Evolutionary conservation across 768 basidiomycete species (phyloP), one percentile per base, ranked within the genome.

Genomic region (Crassisporium funariophilum): DNA sequence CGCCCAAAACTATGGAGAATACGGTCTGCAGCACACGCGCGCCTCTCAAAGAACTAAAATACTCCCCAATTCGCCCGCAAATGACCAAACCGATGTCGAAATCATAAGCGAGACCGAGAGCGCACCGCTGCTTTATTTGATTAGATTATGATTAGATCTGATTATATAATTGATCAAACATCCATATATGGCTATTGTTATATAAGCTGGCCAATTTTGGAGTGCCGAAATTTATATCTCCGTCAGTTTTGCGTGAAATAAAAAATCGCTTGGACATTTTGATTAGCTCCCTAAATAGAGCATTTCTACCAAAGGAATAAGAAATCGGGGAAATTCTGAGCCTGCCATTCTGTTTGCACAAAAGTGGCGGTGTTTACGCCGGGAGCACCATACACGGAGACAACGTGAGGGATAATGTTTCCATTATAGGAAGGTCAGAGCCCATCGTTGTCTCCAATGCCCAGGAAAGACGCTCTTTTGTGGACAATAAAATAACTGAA

Each of bases 301-400:
- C 16, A 22, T 21, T 46, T 46, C 3, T 46, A 46, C 35, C 19
- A 46, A 34, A 37, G 34, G 16, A 20, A 46, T 46, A 46, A 46
- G 22, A 17, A 37, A 20, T 36, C 8, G 21, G 44, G 44, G 19
- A 20, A 38, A 46, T 35, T 20, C 25, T 46, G 34, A n/a, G n/a
- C n/a, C 11, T 13, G 15, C 35, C 16, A 37, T 46, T 46, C 37
- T 37, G 15, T 1, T 46, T 46, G 44, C 27, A 36, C 33, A 46
- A 46, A 46, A 46, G 34, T 46, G 23, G 44, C 21, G 34, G 44
- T 22, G 44, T 20, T 25, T 46, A 46, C 34, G 35, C 20, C 20
- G 12, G 20, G 11, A 9, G 44, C 44, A 37, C 44, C 44, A 16
- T 12, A 16, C 31, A 12, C 31, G 31, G 12, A 16, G 43, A 29